Conservation (phyloP, 2,329 filamentous ascomycete genomes). For the Aspergillus novoparasiticus region DNA sequence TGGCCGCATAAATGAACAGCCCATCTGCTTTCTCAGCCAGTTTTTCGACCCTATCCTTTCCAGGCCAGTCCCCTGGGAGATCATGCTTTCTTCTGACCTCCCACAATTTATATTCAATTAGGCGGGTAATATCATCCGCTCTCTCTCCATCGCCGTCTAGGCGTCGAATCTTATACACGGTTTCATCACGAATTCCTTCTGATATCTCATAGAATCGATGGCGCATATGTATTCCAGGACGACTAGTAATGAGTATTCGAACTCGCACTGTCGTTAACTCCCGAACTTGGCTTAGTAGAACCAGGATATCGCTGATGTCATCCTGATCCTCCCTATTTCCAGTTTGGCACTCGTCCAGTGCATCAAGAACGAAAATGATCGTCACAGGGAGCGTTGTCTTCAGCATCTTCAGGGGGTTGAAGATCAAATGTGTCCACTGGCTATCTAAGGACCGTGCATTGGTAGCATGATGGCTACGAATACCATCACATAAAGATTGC, state of each 20-base stretch:
- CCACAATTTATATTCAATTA: not conserved
- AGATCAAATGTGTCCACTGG: not conserved
- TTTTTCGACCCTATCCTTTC: not conserved
- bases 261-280: not conserved
- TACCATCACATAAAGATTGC: not conserved
- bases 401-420: not conserved
- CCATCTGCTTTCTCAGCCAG: not conserved
- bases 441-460: not conserved
- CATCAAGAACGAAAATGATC: not conserved
- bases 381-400: not conserved
- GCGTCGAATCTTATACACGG: not conserved
- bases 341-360: not conserved
- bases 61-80: not conserved
- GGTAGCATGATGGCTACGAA: not conserved
- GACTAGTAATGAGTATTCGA: not conserved
- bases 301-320: not conserved
- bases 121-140: not conserved
- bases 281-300: not conserved
- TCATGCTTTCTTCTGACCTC: not conserved
- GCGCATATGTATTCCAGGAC: not conserved
- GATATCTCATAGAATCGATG: not conserved
- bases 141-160: not conserved
- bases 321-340: not conserved
- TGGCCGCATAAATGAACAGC: not conserved
- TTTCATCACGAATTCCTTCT: not conserved